phyloP scores from a whole-genome alignment of 2,329 filamentous ascomycete species.

The Pseudocercospora fijiensis region DNA sequence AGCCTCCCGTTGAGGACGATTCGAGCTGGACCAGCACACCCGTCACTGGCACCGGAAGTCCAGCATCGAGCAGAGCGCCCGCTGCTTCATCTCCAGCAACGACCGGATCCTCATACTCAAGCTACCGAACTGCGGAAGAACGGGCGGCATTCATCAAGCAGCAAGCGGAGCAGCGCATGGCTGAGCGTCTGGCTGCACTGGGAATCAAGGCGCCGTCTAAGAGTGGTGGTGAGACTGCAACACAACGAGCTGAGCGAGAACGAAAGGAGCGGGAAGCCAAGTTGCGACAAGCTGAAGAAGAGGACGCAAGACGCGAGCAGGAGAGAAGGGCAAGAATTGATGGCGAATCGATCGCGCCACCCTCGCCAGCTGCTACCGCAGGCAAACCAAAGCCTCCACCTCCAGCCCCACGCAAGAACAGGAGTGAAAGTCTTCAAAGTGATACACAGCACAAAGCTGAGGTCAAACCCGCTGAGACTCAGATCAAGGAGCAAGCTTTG shows the following conservation, averaged over 20 bases:
- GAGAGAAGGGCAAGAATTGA: slow-evolving; percentile 81
- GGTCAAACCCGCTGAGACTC: slow-evolving; percentile 60
- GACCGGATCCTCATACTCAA: slow-evolving; percentile 66
- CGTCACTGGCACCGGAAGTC: slow-evolving; percentile 34
- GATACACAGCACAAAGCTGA: slow-evolving; percentile 53
- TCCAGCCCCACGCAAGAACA: slow-evolving; percentile 71
- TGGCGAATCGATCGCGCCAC: slow-evolving; percentile 68
- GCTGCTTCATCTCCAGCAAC: slow-evolving; percentile 47
- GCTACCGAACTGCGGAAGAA: slow-evolving; percentile 89
- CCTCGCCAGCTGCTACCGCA: slow-evolving; percentile 47
- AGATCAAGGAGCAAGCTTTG: slow-evolving; percentile 54
- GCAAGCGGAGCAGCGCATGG: slow-evolving; percentile 95
- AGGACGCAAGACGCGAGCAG: slow-evolving; percentile 83
- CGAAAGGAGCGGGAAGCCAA: slow-evolving; percentile 83
- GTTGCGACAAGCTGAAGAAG: slow-evolving; percentile 84
- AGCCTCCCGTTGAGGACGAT: slow-evolving; percentile 28
- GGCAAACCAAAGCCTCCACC: slow-evolving; percentile 56
- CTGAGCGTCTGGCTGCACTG: slow-evolving; percentile 87
- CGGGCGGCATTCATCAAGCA: slow-evolving; percentile 95
- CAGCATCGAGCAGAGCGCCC: slow-evolving; percentile 30
- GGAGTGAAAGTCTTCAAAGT: slow-evolving; percentile 59
- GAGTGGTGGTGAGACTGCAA: slow-evolving; percentile 68
- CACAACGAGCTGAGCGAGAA: slow-evolving; percentile 86
- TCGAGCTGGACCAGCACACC: slow-evolving; percentile 33
- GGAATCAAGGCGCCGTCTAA: slow-evolving; percentile 84